Evolutionary conservation across 2,329 filamentous ascomycete genomes (phyloP), one percentile per base, ranked within the genome.

Genomic region (Ascochyta koolunga): DNA sequence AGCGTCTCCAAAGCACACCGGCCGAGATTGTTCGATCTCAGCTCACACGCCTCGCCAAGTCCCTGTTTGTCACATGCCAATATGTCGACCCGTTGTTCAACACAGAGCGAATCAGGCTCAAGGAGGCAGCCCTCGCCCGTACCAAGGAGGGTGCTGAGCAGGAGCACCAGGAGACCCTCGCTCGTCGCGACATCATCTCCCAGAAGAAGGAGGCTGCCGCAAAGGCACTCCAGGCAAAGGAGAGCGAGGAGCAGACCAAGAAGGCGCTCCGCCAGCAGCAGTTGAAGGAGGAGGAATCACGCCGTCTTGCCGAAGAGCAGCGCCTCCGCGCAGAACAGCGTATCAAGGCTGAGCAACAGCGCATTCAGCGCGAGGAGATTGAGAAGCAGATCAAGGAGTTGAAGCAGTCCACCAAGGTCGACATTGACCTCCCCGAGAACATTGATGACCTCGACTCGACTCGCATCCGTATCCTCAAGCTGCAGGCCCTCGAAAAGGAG

Each of bases 181-280:
- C 89, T 54, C 89, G 95, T 66, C 93, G 96, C 75, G 89, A 93
- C 5, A 78, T 96, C 64, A 99, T 99, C 66, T 89, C 96, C 73
- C 96, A 96, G 83, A 93, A 93, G 80, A 98, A 98, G 82, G 93
- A 97, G 73, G 90, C 91, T 62, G 92, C 91, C n/a, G 90, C 91
- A 10, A 92, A 93, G 75, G 86, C 91, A 39, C 86, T 93, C 65
- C 91, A 95, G 58, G 88, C 88, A 74, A 91, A 90, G 75, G 93
- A 97, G 75, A 92, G 92, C 71, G 95, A 98, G 78, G 93, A 93
- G 72, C 92, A 95, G 54, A 89, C 89, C 61, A 88, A 89, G 77
- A 96, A 95, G 81, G 87, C 89, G 61, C 83, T 93, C 55, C 89
- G 90, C 58, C 91, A 93, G 68, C 90, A 96, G 76, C 89, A 96